Evolutionary conservation across 768 basidiomycete genomes (phyloP).

Genomic region (Suillus spraguei): DNA sequence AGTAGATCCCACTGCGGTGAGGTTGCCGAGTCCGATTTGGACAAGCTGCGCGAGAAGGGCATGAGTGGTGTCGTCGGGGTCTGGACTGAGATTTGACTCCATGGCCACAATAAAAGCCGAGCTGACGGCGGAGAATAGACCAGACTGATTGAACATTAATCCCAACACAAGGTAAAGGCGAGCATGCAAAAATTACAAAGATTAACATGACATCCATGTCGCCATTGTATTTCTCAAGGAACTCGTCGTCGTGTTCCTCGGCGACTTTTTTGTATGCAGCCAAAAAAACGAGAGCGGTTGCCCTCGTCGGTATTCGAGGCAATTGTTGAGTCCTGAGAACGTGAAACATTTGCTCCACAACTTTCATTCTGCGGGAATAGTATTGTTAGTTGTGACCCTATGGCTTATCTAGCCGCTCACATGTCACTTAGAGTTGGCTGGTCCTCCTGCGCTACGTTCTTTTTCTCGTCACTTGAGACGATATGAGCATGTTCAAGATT

Average conservation of each 20-base stretch:
- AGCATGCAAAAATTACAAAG: slow-evolving; percentile 18
- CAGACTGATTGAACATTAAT: slow-evolving; percentile 4
- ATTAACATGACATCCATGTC: slow-evolving; percentile 24
- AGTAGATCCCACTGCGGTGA: slow-evolving; percentile 10
- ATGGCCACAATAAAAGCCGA: slow-evolving; percentile 15
- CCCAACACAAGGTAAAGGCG: background rate
- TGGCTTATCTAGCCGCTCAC: background rate
- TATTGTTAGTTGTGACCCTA: background rate
- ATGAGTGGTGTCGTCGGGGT: slow-evolving; percentile 15
- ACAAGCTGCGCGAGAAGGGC: slow-evolving; percentile 15
- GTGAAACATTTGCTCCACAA: background rate
- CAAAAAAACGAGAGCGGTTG: slow-evolving; percentile 15
- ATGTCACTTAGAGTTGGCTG: background rate
- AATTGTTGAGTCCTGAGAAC: background rate
- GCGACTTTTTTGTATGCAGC: slow-evolving; percentile 16
- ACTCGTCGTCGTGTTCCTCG: slow-evolving; percentile 19
- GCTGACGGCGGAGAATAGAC: slow-evolving; percentile 18
- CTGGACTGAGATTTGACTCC: slow-evolving; percentile 13
- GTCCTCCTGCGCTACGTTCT: background rate
- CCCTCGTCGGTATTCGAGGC: background rate
- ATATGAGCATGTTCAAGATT: background rate
- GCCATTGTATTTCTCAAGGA: slow-evolving; percentile 19
- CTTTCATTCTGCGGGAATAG: background rate
- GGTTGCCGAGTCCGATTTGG: slow-evolving; percentile 7
- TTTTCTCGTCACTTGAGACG: background rate